Evolutionary conservation across 257 asterid species (phyloP).

Genomic region (Nicotiana benthamiana): DNA sequence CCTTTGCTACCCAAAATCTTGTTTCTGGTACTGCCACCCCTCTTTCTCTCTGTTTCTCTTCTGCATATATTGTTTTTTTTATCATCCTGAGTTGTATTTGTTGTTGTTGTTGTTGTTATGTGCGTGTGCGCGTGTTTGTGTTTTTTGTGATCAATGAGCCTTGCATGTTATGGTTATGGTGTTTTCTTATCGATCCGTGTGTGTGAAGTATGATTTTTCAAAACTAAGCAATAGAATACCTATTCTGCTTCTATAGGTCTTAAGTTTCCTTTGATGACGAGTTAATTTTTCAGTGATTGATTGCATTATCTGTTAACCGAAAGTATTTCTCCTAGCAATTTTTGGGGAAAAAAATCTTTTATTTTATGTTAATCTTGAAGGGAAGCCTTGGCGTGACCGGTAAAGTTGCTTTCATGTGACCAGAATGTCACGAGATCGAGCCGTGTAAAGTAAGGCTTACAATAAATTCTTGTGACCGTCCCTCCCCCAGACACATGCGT

Average conservation of each 20-base stretch:
- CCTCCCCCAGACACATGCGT: too few relatives aligned
- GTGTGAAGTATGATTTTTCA: too few relatives aligned
- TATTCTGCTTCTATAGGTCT: background rate
- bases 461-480: too few relatives aligned
- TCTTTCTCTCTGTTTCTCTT: background rate
- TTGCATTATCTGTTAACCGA: background rate
- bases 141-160: background rate
- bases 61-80: background rate
- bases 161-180: constrained; percentile 2
- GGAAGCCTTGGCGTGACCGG: too few relatives aligned
- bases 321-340: background rate
- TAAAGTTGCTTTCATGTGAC: too few relatives aligned
- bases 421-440: too few relatives aligned
- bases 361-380: too few relatives aligned
- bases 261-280: background rate
- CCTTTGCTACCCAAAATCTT: background rate
- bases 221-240: too few relatives aligned
- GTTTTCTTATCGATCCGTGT: too few relatives aligned
- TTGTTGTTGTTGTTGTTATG: background rate
- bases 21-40: background rate
- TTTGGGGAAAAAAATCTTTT: background rate
- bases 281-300: background rate
- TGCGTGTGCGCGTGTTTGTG: background rate
- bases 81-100: background rate
- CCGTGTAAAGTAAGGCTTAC: too few relatives aligned